These are phyloP conservation scores for Scleroderma bovista DNA, from an alignment of 768 basidiomycete species.

Conservation along the genomic window DNA sequence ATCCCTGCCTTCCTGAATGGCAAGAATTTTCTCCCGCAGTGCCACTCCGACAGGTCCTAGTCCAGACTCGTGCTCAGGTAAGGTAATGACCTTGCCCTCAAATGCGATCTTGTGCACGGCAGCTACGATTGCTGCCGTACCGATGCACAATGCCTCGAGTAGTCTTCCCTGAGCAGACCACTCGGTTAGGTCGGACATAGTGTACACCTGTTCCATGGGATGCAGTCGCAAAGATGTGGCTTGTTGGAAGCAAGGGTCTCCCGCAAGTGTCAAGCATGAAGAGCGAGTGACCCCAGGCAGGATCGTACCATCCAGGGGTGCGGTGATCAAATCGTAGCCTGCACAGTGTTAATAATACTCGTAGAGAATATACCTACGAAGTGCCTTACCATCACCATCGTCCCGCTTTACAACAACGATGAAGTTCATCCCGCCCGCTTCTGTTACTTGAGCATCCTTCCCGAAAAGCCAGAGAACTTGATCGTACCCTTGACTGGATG, in stretches of 20 bases:
- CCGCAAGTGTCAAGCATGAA: slow-evolving; percentile 68
- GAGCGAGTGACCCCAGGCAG: slow-evolving; percentile 90
- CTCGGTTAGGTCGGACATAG: slow-evolving; percentile 52
- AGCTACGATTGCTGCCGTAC: slow-evolving; percentile 77
- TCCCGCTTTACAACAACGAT: slow-evolving; percentile 59
- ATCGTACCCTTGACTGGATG: slow-evolving; percentile 62
- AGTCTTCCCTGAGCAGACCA: slow-evolving; percentile 57
- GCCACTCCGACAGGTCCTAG: slow-evolving; percentile 58
- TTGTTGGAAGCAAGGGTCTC: slow-evolving; percentile 48
- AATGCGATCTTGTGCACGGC: slow-evolving; percentile 72
- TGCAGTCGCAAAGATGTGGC: slow-evolving; percentile 27
- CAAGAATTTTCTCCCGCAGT: slow-evolving; percentile 68
- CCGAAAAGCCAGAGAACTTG: slow-evolving; percentile 80
- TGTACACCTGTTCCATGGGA: slow-evolving; percentile 55
- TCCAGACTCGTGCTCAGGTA: slow-evolving; percentile 52
- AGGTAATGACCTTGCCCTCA: slow-evolving; percentile 52
- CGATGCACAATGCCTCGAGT: slow-evolving; percentile 80
- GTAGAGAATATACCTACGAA: not conserved
- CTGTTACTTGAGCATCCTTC: slow-evolving; percentile 46
- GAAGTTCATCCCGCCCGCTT: slow-evolving; percentile 79
- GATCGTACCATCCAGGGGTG: slow-evolving; percentile 87
- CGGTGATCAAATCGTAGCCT: slow-evolving; percentile 83
- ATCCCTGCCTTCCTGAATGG: slow-evolving; percentile 64
- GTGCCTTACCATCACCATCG: slow-evolving; percentile 44
- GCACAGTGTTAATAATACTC: not conserved